phyloP scores from a whole-genome alignment of 371 early-diverging fungal species.

The Catenaria anguillulae region DNA sequence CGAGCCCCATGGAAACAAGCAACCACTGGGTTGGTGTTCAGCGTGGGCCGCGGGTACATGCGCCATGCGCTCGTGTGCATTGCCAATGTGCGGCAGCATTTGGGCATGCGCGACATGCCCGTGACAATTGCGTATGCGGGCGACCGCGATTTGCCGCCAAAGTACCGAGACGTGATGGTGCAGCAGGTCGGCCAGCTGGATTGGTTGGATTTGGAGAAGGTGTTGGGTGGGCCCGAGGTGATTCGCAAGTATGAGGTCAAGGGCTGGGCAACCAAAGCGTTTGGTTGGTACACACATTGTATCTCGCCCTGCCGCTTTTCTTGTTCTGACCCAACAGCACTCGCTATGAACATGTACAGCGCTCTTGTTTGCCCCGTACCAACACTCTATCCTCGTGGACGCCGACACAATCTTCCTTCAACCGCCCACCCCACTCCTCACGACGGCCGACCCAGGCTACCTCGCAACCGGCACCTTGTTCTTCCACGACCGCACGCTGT shows the following conservation, averaged over 20 bases:
- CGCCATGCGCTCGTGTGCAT: background rate
- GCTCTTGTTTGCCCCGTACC: slow-evolving; percentile 1
- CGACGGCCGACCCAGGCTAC: slow-evolving; percentile 13
- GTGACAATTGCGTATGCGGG: background rate
- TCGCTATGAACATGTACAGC: background rate
- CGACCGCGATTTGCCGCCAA: background rate
- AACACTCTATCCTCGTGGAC: background rate
- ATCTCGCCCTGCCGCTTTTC: background rate
- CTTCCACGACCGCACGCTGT: slow-evolving; percentile 16
- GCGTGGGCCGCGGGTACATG: background rate
- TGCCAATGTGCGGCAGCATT: background rate
- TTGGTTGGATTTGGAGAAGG: background rate
- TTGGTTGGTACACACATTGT: background rate
- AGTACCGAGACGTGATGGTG: background rate
- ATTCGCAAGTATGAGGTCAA: background rate
- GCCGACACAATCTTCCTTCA: slow-evolving; percentile 17
- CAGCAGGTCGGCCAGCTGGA: background rate
- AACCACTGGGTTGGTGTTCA: background rate
- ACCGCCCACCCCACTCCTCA: slow-evolving; percentile 17
- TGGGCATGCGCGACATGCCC: background rate
- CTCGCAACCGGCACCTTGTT: slow-evolving; percentile 16
- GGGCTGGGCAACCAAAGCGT: slow-evolving; percentile 2
- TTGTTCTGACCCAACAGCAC: too few relatives aligned
- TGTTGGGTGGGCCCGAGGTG: background rate
- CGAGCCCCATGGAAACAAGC: background rate